phyloP scores from a whole-genome alignment of 2,329 filamentous ascomycete genomes.

The Sporothrix brasiliensis region DNA sequence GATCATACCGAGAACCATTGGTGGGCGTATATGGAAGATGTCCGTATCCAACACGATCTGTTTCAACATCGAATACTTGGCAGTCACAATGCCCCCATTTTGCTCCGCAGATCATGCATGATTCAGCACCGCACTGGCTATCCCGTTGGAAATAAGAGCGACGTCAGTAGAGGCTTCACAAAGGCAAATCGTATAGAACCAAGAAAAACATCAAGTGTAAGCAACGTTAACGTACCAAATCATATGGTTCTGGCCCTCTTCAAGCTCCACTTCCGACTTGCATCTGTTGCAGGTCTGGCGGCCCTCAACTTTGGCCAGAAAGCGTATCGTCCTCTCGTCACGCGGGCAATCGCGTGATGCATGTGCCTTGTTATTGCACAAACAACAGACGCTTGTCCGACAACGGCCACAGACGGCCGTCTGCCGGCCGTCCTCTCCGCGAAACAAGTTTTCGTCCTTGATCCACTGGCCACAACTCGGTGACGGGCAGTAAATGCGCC shows the following conservation, averaged over 20 bases:
- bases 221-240: constrained; percentile 65
- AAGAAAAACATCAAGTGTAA: constrained; percentile 11
- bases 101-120: constrained; percentile 81
- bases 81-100: constrained; percentile 86
- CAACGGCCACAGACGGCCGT: constrained; percentile 72
- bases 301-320: constrained; percentile 69
- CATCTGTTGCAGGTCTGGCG: constrained; percentile 80
- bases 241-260: constrained; percentile 87
- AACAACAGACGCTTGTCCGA: constrained; percentile 71
- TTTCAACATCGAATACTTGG: constrained; percentile 72
- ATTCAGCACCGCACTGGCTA: constrained; percentile 76
- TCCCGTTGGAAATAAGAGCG: constrained; percentile 21
- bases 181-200: constrained; percentile 20
- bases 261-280: constrained; percentile 72
- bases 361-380: constrained; percentile 77
- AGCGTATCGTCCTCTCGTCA: constrained; percentile 65
- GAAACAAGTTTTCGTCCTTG: constrained; percentile 68
- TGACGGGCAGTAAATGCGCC: constrained; percentile 76
- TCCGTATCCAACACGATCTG: constrained; percentile 56
- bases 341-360: constrained; percentile 68
- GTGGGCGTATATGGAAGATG: constrained; percentile 45
- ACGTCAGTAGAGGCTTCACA: background rate
- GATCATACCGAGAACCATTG: constrained; percentile 43
- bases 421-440: constrained; percentile 59
- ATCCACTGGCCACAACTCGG: constrained; percentile 79